Evolutionary conservation across 164 flowering plant genomes (phyloP), one percentile per base, ranked within the genome.

Genomic region (Sedum album): DNA sequence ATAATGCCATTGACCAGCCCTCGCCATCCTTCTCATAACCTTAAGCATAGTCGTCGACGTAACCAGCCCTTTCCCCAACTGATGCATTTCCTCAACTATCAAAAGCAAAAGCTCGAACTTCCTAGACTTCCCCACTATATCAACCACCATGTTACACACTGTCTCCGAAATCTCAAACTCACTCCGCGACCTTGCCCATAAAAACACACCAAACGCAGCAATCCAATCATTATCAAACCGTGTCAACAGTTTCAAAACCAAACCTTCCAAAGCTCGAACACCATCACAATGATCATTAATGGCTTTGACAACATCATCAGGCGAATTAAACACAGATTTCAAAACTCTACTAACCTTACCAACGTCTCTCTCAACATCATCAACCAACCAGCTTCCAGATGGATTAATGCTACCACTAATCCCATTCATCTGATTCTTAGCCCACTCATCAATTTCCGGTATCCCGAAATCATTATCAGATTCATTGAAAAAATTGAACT

Each of bases 161-260:
- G 73, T 76, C 6, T 81, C 70, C 0, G 83, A 68, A 72, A 76
- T 81, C 36, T 18, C 61, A 68, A 76, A 82, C 73, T 78, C 79
- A 28, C 36, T 70, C 79, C 76, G 85, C 65, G 35, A 21, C 48
- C 73, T 66, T 44, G 84, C 89, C 95, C 91, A 86, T 61, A 42
- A 77, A 82, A 86, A 88, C 66, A 84, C 65, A 25, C 85, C 89
- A 49, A 79, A 84, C 62, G 95, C 83, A 2, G 75, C 63, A 20
- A 76, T 66, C 91, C 91, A 88, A 18, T 84, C 80, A 75, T 80
- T 80, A 78, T 75, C 72, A 65, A 80, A 88, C 65, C 87, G 79
- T 76, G 68, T 78, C 78, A 85, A 69, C 31, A 84, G 49, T 70
- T 74, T 85, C 21, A 75, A 76, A 60, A 85, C 75, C 76, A 82